Base-by-base conservation (phyloP, 78 protist genomes). In the Kipferlia bialata region DNA sequence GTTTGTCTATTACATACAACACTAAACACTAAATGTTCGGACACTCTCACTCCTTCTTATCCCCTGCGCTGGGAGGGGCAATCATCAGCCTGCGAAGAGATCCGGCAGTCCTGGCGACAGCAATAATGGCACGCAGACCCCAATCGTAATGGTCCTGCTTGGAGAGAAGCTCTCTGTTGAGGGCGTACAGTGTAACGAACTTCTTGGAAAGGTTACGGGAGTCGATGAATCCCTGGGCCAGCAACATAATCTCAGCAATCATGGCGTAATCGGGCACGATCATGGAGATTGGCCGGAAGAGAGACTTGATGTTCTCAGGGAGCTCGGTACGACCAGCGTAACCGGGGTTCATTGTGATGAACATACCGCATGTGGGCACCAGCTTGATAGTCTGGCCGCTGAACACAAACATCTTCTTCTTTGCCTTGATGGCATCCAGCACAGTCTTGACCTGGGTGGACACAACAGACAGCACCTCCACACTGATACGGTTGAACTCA, bases 51-150 rank as follows among this genome's bases (percentile, higher is more conserved):
- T n/a, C n/a, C n/a, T n/a, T n/a, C n/a, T n/a, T n/a, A n/a, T n/a
- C n/a, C n/a, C n/a, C n/a, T n/a, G n/a, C n/a, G n/a, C n/a, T n/a
- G n/a, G n/a, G n/a, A n/a, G n/a, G n/a, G n/a, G n/a, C n/a, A n/a
- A n/a, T n/a, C n/a, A n/a, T n/a, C n/a, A n/a, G n/a, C n/a, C n/a
- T n/a, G 72, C 79, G 78, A 57, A 89, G 67, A 5, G 86, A 53
- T 20, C 95, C 95, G 15, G 92, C 95, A 2, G 83, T 80, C 38
- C 75, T 84, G 15, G 84, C 81, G 64, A 87, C 88, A 7, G 88
- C 76, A 66, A 85, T 87, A 77, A 87, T 84, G 41, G 95, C 92
- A 29, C 95, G 83, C 16, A 90, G 78, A 5, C 91, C 91, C 91
- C 91, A 90, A 51, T 90, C 92, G 70, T 87, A 87, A 79, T 86